These are phyloP conservation scores for Xylariomycetidae sp. DNA, from an alignment of 2,329 filamentous ascomycete genomes.

Conservation along the genomic window DNA sequence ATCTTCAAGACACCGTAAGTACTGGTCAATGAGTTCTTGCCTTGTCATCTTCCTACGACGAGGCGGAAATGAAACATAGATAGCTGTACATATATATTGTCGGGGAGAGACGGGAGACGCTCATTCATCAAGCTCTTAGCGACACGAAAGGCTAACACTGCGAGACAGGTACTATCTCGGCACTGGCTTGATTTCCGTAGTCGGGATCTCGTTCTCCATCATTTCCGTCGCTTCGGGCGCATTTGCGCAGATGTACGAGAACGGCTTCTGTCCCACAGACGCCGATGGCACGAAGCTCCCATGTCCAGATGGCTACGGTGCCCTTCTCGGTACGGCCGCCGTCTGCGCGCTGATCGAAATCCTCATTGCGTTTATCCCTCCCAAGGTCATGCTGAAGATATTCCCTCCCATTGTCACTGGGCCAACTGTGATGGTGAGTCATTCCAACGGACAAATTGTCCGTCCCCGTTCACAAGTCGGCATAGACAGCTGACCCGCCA, in stretches of 20 bases:
- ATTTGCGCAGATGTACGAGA: conserved; percentile 72
- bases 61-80: no score
- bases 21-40: background rate
- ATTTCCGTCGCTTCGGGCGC: conserved; percentile 70
- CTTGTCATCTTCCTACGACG: background rate
- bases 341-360: conserved; percentile 67
- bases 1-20: conserved; percentile 59
- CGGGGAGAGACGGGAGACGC: no score
- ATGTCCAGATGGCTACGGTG: conserved; percentile 73
- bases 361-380: conserved; percentile 68
- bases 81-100: no score
- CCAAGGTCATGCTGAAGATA: conserved; percentile 62
- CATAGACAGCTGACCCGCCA: conserved; percentile 22
- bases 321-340: conserved; percentile 65
- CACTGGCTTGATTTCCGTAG: conserved; percentile 75
- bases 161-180: conserved; percentile 63
- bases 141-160: no score
- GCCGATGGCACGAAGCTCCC: conserved; percentile 62
- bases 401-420: conserved; percentile 78
- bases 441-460: no score
- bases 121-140: no score
- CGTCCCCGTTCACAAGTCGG: no score
- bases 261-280: conserved; percentile 60
- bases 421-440: conserved; percentile 52
- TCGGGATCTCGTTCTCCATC: conserved; percentile 73